Base-by-base conservation (phyloP, 1,139 yeast species). In the Blastobotrys arbuscula region DNA sequence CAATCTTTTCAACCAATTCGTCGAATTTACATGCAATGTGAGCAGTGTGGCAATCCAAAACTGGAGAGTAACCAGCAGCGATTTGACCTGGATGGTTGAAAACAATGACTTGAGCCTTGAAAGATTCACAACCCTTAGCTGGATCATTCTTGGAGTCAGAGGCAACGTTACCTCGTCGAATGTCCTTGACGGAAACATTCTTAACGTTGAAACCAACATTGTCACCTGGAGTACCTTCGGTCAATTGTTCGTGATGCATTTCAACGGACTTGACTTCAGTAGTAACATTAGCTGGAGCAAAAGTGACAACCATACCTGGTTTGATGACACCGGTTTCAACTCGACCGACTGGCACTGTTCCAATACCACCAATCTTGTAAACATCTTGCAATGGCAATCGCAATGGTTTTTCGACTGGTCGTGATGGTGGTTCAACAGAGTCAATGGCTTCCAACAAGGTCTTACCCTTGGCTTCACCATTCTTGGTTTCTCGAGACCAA, bases 141-240 rank as follows among this genome's bases (percentile, higher is more conserved):
- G 95, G 94, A 71, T 85, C 95, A 82, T 84, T 82, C 86, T 85
- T 85, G 75, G 92, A 80, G 85, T 85, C 94, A 83, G 94, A 94
- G 76, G 86, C 79, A 67, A 84, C 95, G 87, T 85, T 84, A 79
- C 95, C 95, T 81, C 94, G 86, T 78, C 92, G 84, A 71, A 84
- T 84, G 71, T 84, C 95, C 84, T 84, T 84, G 65, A 85, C 92
- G 75, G 94, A 85, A 70, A 84, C 94, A 78, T 84, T 84, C 89
- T 84, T 85, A 73, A 84, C 90, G 84, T 84, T 84, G 92, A 84
- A 85, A 71, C 95, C 94, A 69, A 84, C 94, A 72, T 85, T 85
- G 87, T 85, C 94, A 84, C 94, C 94, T 78, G 94, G 94, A 56
- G 80, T 70, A 83, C 92, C 94, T 75, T 82, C 84, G 62, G 73